Evolutionary conservation across 352 stramenopile genomes (phyloP).

Genomic region (Phytophthora hibernalis): DNA sequence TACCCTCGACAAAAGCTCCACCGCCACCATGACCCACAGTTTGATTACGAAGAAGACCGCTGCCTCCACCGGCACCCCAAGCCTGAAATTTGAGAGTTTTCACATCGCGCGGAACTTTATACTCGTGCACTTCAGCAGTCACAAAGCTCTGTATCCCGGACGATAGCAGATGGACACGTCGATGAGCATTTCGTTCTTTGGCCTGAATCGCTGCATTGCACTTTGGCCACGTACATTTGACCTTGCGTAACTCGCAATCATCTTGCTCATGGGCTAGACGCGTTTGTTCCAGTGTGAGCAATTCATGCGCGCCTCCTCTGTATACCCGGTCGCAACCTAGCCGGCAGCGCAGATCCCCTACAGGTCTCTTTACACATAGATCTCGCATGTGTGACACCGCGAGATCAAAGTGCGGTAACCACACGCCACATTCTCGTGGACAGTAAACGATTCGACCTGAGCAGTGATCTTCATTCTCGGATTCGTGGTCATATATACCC

Average conservation of each 20-base stretch:
- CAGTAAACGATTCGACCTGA: constrained; percentile 62
- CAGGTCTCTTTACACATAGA: constrained; percentile 64
- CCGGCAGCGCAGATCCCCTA: constrained; percentile 64
- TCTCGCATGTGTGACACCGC: constrained; percentile 58
- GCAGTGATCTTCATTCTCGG: constrained; percentile 46
- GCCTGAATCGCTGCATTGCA: constrained; percentile 60
- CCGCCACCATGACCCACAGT: constrained; percentile 63
- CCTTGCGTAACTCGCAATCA: constrained; percentile 65
- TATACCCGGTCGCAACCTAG: constrained; percentile 68
- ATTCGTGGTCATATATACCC: constrained; percentile 67
- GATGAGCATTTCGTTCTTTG: constrained; percentile 69
- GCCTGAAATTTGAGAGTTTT: constrained; percentile 75
- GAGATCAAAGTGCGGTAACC: constrained; percentile 56
- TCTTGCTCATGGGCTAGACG: constrained; percentile 78
- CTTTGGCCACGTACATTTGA: constrained; percentile 78
- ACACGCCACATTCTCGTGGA: constrained; percentile 73
- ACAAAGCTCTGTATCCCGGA: constrained; percentile 72
- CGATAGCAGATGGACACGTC: constrained; percentile 61
- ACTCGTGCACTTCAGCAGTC: constrained; percentile 66
- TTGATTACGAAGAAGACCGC: constrained; percentile 59
- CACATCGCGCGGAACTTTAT: constrained; percentile 69
- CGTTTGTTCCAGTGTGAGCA: constrained; percentile 70
- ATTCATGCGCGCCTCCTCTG: constrained; percentile 59
- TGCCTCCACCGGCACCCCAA: constrained; percentile 78
- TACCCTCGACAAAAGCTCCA: constrained; percentile 71